Evolutionary conservation across 1,284 basidiomycete species (phyloP).

Genomic region (Bondarzewia mesenterica): DNA sequence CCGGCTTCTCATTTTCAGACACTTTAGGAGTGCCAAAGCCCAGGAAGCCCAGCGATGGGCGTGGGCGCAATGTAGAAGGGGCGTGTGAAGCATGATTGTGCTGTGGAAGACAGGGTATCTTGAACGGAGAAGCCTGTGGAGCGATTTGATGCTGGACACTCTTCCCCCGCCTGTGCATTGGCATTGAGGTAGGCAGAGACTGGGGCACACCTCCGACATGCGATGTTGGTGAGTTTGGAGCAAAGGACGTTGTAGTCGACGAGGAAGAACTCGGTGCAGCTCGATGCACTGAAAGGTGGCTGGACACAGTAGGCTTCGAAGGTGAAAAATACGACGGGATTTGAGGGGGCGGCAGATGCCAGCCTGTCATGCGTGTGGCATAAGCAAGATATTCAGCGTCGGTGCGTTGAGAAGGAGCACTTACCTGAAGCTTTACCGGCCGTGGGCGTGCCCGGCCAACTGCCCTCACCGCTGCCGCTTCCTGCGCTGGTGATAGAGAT

Average conservation of each 20-base stretch:
- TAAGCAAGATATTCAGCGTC: too few relatives aligned
- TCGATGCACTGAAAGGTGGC: conserved; percentile 32
- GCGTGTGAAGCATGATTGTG: conserved; percentile 9
- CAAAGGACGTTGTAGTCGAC: conserved; percentile 31
- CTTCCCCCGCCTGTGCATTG: conserved; percentile 13
- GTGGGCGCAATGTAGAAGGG: conserved; percentile 7
- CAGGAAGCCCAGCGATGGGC: conserved; percentile 16
- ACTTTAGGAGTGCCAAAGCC: conserved; percentile 6
- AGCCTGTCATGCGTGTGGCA: conserved; percentile 22
- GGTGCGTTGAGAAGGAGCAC: conserved; percentile 15
- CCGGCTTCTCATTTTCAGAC: conserved; percentile 35
- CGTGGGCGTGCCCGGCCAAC: conserved; percentile 54
- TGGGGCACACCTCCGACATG: conserved; percentile 17
- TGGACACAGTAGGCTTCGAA: conserved; percentile 28
- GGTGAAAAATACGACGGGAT: conserved; percentile 38
- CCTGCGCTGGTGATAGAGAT: conserved; percentile 48
- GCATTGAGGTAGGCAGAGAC: conserved; percentile 10
- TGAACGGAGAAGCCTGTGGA: conserved; percentile 5
- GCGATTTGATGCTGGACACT: conserved; percentile 3
- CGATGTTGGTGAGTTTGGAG: conserved; percentile 26
- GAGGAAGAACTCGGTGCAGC: conserved; percentile 47
- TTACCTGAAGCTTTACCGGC: conserved; percentile 36
- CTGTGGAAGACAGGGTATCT: conserved; percentile 3
- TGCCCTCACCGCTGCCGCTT: conserved; percentile 47
- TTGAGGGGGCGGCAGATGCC: conserved; percentile 38